Base-by-base conservation (phyloP, 768 basidiomycete genomes). In the Lentinula sp. region DNA sequence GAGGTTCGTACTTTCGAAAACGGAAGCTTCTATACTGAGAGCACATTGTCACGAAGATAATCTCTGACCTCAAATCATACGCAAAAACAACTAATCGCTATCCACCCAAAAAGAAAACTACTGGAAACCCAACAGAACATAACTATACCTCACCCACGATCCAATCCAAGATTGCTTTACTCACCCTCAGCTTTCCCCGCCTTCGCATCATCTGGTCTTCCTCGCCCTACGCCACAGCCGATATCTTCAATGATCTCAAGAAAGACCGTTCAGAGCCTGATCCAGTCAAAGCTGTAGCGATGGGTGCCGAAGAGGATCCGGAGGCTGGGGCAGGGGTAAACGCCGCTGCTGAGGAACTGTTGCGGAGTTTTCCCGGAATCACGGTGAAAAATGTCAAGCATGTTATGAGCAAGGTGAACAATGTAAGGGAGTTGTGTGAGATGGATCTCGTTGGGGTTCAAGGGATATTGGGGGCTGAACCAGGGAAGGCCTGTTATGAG, bases 191-290 rank as follows among this genome's bases (percentile, higher is more conserved):
- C 6, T 98, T 98, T 70, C 97, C 95, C 0, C 88, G 92, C 13
- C 76, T 99, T 2, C 87, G 93, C 48, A 91, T 98, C 68, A 91
- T 99, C 70, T 98, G 97, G 97, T 95, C 95, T 0, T 95, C 95
- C 1, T 98, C 95, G 0, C 93, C 97, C 0, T 92, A 94, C 68
- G 90, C 91, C 18, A 95, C 93, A 0, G 82, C 93, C 0, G 89
- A 94, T 61, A 94, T 98, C 60, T 95, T 98, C 78, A 85, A 83
- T 51, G 97, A 98, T 68, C 85, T 99, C 37, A 99, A 99, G 68
- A 63, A 74, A 36, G 86, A 88, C 66, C 82, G 84, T 50, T 74
- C 83, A 0, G 93, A 99, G 70, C 97, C 97, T 0, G 90, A 96
- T 63, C 82, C 86, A 8, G 68, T 76, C 13, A 82, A 82, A 45